Evolutionary conservation across 2,329 filamentous ascomycete species (phyloP).

Genomic region (Amylocarpus encephaloides): DNA sequence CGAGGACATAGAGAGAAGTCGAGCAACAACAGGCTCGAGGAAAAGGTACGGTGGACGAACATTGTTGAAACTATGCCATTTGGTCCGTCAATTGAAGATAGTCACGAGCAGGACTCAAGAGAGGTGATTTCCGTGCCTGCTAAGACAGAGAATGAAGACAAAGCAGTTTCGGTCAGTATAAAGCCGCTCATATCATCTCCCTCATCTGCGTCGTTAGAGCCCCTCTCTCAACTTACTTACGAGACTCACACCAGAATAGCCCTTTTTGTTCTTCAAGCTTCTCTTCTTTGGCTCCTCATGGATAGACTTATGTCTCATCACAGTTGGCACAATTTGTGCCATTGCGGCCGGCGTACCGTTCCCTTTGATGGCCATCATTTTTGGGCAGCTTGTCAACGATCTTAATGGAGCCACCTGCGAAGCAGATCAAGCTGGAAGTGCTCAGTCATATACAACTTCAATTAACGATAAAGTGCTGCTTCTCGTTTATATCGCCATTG

Average conservation of each 20-base stretch:
- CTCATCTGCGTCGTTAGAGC: no score
- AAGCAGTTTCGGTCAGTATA: no score
- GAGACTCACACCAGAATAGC: neutral
- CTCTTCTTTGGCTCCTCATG: neutral
- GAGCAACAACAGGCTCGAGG: no score
- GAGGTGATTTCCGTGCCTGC: no score
- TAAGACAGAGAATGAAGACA: no score
- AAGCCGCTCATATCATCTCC: no score
- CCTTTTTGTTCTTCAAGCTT: neutral
- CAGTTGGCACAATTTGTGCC: slow-evolving; percentile 38
- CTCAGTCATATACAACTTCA: neutral
- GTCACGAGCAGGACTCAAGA: no score
- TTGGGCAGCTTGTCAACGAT: slow-evolving; percentile 57
- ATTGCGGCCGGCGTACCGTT: slow-evolving; percentile 55
- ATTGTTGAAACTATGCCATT: no score
- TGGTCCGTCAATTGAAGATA: no score
- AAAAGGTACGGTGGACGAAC: no score
- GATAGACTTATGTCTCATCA: slow-evolving; percentile 30
- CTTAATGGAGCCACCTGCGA: slow-evolving; percentile 46
- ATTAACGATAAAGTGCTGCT: slow-evolving; percentile 45
- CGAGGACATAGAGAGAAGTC: no score
- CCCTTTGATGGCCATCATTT: slow-evolving; percentile 57
- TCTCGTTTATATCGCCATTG: slow-evolving; percentile 58
- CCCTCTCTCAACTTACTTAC: no score
- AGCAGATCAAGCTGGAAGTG: neutral